Conservation (phyloP, 768 basidiomycete species). For the Botryobasidium botryosum region DNA sequence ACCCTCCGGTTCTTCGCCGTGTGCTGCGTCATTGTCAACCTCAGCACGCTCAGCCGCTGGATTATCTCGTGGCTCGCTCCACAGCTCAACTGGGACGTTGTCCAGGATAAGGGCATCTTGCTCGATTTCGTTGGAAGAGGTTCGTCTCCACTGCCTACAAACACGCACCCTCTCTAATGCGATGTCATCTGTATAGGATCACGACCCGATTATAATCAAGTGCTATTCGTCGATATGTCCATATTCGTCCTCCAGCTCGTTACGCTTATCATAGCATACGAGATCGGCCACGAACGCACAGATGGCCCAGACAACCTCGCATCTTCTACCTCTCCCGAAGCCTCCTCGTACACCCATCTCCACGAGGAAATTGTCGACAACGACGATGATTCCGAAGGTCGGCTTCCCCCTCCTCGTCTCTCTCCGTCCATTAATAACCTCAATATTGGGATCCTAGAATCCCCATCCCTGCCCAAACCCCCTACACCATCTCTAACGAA, state of each 20-base stretch:
- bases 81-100: background rate
- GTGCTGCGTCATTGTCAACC: slow-evolving; percentile 3
- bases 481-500: background rate
- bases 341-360: no score
- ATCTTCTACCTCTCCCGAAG: background rate
- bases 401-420: background rate
- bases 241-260: slow-evolving; percentile 10
- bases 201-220: slow-evolving; percentile 1
- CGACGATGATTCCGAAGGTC: background rate
- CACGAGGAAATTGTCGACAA: no score
- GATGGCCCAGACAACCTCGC: slow-evolving; percentile 9
- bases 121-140: slow-evolving; percentile 11
- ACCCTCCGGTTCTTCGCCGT: slow-evolving; percentile 5
- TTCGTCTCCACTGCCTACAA: background rate
- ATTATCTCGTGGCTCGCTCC: slow-evolving; percentile 1
- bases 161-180: background rate
- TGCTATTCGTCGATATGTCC: slow-evolving; percentile 6
- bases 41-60: slow-evolving; percentile 2
- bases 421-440: background rate
- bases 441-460: background rate
- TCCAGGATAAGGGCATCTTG: background rate
- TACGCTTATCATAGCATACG: slow-evolving; percentile 11
- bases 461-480: background rate
- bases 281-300: slow-evolving; percentile 6
- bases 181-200: background rate